Evolutionary conservation across 1,284 basidiomycete genomes (phyloP).

Genomic region (Rhodotorula mucilaginosa): DNA sequence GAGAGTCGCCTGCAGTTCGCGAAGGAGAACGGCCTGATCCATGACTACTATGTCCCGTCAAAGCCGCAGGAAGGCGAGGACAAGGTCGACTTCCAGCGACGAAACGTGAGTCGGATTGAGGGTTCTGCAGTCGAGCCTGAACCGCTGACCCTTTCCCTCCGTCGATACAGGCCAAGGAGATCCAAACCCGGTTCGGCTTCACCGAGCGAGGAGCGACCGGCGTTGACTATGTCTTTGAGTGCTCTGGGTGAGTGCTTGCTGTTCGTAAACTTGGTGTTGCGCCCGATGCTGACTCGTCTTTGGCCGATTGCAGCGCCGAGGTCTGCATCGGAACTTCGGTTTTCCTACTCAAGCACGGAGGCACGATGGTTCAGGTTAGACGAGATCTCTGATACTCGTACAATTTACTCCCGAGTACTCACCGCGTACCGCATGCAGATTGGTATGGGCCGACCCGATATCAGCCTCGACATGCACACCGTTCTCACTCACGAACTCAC

Average conservation of each 20-base stretch:
- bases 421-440: slow-evolving; percentile 55
- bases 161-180: slow-evolving; percentile 48
- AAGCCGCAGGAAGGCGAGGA: slow-evolving; percentile 64
- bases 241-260: slow-evolving; percentile 51
- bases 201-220: slow-evolving; percentile 53
- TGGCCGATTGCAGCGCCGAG: slow-evolving; percentile 48
- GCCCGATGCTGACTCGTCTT: not conserved
- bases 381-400: too few relatives aligned
- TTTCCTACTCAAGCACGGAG: slow-evolving; percentile 65
- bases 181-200: slow-evolving; percentile 52
- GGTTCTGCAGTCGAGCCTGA: too few relatives aligned
- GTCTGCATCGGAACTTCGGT: slow-evolving; percentile 61
- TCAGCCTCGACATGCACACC: slow-evolving; percentile 53
- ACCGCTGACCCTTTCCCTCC: not conserved
- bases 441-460: slow-evolving; percentile 51
- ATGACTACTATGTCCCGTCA: slow-evolving; percentile 69
- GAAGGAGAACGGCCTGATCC: slow-evolving; percentile 73
- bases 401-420: too few relatives aligned
- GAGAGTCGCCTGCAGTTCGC: slow-evolving; percentile 80
- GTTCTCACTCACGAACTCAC: slow-evolving; percentile 71
- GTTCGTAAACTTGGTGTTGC: too few relatives aligned
- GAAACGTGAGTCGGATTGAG: slow-evolving; percentile 1
- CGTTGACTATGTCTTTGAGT: slow-evolving; percentile 62
- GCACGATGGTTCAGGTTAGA: slow-evolving; percentile 55
- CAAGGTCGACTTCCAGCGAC: slow-evolving; percentile 63